Base-by-base conservation (phyloP, 805 yeast genomes). In the Yarrowia phangngaensis region DNA sequence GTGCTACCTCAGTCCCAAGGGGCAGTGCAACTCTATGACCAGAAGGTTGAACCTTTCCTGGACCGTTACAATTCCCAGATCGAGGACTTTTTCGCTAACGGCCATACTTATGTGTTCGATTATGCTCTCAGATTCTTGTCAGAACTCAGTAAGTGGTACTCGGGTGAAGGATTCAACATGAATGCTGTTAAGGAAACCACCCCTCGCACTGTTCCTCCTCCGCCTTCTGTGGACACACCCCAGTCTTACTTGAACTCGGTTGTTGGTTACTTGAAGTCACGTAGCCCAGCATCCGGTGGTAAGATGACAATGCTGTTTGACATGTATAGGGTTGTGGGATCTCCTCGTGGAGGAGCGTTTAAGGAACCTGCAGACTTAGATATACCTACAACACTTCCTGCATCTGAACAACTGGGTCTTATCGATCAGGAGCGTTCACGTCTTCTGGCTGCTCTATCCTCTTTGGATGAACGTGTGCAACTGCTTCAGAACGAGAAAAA, bases 1-100 rank as follows among this genome's bases (percentile, higher is more conserved):
- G 74, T 81, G 4, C 64, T 75, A 16, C 78, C 78, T 27, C 72
- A 69, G 56, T 63, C 72, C 2, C 68, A 67, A 52, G 79, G 79
- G 9, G 70, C 76, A 3, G 62, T 67, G 7, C 62, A 61, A 43
- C 32, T 74, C 6, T 74, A 73, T 60, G 58, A 58, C 38, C 52
- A 55, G 9, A 59, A 67, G 38, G 38, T 74, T 6, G 63, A 61
- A 29, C 76, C 77, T 9, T 64, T 68, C 49, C 58, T 74, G 45
- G 36, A 46, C 11, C 45, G 53, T 22, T 67, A 72, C 52, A 71
- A 71, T 50, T 31, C 34, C 6, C 54, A 58, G 8, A 53, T 72
- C 24, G 75, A 71, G 52, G 29, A 26, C 27, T 50, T 55, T 27
- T 36, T 62, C 11, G 53, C 54, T 23, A 20, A 47, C n/a, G 55